A percentile compares a stretch with the other conserved stretches of the same genome.
Conservation (phyloP, 148 eudicot genomes). For the Vaccinium myrtillus region DNA sequence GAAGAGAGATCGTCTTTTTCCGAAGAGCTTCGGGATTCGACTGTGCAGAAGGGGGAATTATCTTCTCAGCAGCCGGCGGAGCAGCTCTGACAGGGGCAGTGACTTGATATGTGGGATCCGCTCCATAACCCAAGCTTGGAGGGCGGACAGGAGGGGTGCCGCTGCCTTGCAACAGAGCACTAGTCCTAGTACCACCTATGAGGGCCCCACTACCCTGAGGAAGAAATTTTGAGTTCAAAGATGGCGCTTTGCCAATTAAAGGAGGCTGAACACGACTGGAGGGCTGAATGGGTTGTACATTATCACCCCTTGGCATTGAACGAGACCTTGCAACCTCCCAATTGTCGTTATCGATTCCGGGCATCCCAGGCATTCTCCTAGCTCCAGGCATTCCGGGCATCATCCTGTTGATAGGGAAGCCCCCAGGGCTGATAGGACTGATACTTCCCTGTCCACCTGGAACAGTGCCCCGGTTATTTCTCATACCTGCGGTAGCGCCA, state of each 20-base stretch:
- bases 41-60: slow-evolving; percentile 22
- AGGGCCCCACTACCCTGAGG: slow-evolving; percentile 76
- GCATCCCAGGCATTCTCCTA: slow-evolving; percentile 71
- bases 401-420: slow-evolving; percentile 67
- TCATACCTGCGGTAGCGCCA: slow-evolving; percentile 67
- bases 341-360: slow-evolving; percentile 69
- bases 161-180: slow-evolving; percentile 83
- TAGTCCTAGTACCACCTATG: slow-evolving; percentile 50
- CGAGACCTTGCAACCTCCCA: slow-evolving; percentile 86
- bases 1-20: slow-evolving; percentile 57
- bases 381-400: slow-evolving; percentile 93
- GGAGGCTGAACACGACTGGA: slow-evolving; percentile 53
- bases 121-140: slow-evolving; percentile 33
- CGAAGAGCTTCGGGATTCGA: slow-evolving; percentile 43
- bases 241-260: slow-evolving; percentile 45
- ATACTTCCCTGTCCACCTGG: slow-evolving; percentile 58
- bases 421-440: slow-evolving; percentile 36
- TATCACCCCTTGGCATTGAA: slow-evolving; percentile 58
- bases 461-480: slow-evolving; percentile 51
- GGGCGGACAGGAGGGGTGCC: slow-evolving; percentile 43
- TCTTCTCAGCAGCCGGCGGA: slow-evolving; percentile 29
- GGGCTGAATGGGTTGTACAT: slow-evolving; percentile 20
- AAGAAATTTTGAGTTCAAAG: slow-evolving; percentile 52
- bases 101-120: slow-evolving; percentile 34
- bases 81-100: slow-evolving; percentile 30